Conservation (phyloP, 1,139 yeast genomes). For the Pneumocystis wakefieldiae region DNA sequence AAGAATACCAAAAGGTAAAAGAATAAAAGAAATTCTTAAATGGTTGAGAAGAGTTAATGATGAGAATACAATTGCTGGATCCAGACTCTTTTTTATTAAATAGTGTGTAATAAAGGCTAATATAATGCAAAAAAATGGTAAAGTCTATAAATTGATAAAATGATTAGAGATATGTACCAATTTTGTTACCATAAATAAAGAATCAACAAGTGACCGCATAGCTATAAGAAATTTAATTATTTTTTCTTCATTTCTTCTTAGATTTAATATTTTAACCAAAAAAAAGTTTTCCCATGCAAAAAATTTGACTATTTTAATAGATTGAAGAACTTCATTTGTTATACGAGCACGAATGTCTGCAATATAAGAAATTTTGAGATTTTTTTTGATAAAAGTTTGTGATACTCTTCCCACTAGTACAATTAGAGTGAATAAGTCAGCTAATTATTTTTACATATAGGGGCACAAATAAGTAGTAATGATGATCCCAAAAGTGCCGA, state of each 20-base stretch:
- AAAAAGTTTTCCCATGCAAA: slow-evolving; percentile 95
- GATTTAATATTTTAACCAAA: slow-evolving; percentile 51
- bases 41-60: slow-evolving; percentile 69
- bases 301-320: slow-evolving; percentile 78
- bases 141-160: slow-evolving; percentile 20
- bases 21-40: slow-evolving; percentile 82
- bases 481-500: slow-evolving; percentile 54
- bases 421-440: background rate
- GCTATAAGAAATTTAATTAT: slow-evolving; percentile 66
- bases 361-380: background rate
- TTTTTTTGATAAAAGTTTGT: background rate
- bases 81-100: slow-evolving; percentile 49
- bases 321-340: slow-evolving; percentile 76
- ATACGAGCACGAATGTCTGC: slow-evolving; percentile 50
- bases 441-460: slow-evolving; percentile 7
- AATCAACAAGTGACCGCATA: slow-evolving; percentile 52
- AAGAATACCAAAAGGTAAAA: slow-evolving; percentile 33
- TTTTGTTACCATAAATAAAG: slow-evolving; percentile 71
- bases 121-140: background rate
- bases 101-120: slow-evolving; percentile 12
- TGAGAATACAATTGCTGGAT: slow-evolving; percentile 90
- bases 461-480: slow-evolving; percentile 26
- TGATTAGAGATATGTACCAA: slow-evolving; percentile 84
- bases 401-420: background rate
- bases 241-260: slow-evolving; percentile 82